These are phyloP conservation scores for Aureobasidium sp. DNA, from an alignment of 2,329 filamentous ascomycete genomes.

Conservation along the genomic window DNA sequence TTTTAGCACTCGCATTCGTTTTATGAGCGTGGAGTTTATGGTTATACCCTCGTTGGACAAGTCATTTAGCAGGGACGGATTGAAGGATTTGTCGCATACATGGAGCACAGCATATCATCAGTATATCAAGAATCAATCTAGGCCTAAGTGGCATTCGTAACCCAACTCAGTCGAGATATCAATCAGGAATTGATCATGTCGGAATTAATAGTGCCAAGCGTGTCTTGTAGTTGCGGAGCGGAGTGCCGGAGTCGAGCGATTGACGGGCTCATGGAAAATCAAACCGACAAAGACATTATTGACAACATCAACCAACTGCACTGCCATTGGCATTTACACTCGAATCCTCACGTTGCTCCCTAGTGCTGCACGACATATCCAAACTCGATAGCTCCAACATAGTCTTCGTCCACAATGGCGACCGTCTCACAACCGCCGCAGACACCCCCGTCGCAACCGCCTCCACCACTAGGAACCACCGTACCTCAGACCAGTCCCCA, in stretches of 20 bases:
- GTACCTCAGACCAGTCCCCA: neutral
- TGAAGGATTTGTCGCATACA: neutral
- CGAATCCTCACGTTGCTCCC: no score
- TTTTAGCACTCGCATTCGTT: constrained; percentile 6
- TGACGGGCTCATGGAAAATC: constrained; percentile 4
- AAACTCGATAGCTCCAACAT: neutral
- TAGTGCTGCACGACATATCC: neutral
- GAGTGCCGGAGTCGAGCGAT: neutral
- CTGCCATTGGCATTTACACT: neutral
- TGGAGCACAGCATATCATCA: neutral
- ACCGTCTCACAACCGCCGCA: constrained; percentile 9
- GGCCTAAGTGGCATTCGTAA: neutral
- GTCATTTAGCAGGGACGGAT: neutral
- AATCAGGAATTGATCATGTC: neutral
- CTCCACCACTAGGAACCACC: neutral
- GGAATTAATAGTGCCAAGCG: neutral
- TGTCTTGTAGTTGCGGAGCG: neutral
- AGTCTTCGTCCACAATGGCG: neutral
- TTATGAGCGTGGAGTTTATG: constrained; percentile 10
- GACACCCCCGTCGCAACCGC: neutral
- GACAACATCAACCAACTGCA: neutral
- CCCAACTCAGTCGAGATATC: neutral
- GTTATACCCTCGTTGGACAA: constrained; percentile 9
- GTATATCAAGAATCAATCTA: neutral
- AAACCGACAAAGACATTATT: neutral